Base-by-base conservation (phyloP, 331 rosid genomes). In the Prunus yedoensis region DNA sequence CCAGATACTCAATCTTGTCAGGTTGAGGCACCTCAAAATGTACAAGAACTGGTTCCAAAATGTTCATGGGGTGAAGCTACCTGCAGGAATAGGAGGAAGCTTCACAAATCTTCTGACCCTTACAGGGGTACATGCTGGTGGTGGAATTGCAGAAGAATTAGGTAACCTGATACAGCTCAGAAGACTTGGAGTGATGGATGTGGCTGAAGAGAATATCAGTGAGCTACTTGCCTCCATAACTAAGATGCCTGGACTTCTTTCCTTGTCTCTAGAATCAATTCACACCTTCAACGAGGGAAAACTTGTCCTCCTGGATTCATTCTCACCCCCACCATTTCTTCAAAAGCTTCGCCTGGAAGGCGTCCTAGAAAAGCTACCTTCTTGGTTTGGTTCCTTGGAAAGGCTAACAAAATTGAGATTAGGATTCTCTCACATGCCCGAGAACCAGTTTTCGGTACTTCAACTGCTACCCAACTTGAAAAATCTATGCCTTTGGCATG, bases 401-500 rank as follows among this genome's bases (percentile, higher is more conserved):
- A 60, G 38, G 41, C 79, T 80, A 3, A 80, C 66, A 68, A 68
- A 68, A 25, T 28, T 80, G 43, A 74, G 76, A 47, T 60, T 80
- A 20, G 76, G 71, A 1, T 32, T 15, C 75, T 80, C 79, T 69
- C n/a, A 51, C 60, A 12, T 80, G 6, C 35, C 66, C 1, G 83
- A 68, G 32, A 62, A 80, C 68, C 71, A 79, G 13, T 43, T 59
- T 16, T 59, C 68, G 67, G 71, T 74, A 41, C 71, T 80, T 74
- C 83, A 80, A 56, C 76, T 3, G 66, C 75, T 80, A 68, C 83
- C 83, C 45, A 80, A 74, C 79, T 74, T 74, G 67, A 62, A 68
- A 60, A 18, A 32, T 18, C 64, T 68, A 27, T 68, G 52, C 43
- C 76, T 74, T 3, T 51, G 83, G 79, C 35, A 80, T 16, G 83